Base-by-base conservation (phyloP, 306 rosid genomes). In the Morella rubra region DNA sequence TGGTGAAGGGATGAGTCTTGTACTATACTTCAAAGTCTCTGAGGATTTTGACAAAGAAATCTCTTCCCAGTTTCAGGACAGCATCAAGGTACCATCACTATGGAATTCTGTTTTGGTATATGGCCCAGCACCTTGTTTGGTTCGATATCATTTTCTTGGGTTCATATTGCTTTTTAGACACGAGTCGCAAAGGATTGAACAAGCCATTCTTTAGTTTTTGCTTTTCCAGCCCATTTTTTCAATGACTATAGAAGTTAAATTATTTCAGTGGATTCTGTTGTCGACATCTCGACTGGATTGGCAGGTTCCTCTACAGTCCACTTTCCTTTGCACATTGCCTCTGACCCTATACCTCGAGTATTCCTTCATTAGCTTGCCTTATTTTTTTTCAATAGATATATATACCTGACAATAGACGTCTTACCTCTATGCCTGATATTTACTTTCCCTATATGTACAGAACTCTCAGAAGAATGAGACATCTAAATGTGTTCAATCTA, bases 1-100 rank as follows among this genome's bases (percentile, higher is more conserved):
- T 80, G 99, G 99, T 27, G 97, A 95, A 54, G 99, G 97, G 54
- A 74, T 89, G 87, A 92, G 97, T 87, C 92, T 92, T 40, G 97
- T 92, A 46, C 71, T 92, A 52, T 95, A 95, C 75, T 95, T 95
- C 73, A 89, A 86, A 84, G 84, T 83, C 77, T 83, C 89, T 4
- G 97, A 92, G 44, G 87, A 77, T 78, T 85, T 89, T 74, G 96
- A 92, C 5, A 83, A 82, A 44, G 82, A 92, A 40, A 81, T 87
- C 78, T 89, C 97, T 82, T 77, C 91, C 32, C 91, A 90, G 9
- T 95, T 89, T 84, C 93, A 88, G 20, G 97, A 95, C 42, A 89
- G 85, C 86, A 88, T 95, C 68, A 84, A 67, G 97, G 99, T 92
- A 85, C 7, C 16, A 16, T 73, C n/a, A 49, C 13, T 51, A 58